Evolutionary conservation across 805 yeast genomes (phyloP).

Genomic region (Lipomyces yamadae): DNA sequence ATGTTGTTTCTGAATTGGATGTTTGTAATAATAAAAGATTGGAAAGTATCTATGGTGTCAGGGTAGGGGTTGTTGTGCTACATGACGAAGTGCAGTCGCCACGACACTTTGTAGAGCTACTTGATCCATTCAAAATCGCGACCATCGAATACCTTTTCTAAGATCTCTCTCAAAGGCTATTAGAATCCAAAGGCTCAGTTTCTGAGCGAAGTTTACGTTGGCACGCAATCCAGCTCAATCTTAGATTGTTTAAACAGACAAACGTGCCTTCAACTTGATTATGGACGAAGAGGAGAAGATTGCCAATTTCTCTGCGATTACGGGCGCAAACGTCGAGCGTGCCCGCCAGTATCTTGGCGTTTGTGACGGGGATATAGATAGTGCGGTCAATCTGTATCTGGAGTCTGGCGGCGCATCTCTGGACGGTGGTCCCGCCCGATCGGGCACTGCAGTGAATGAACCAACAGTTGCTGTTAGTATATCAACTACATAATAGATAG

Average conservation of each 20-base stretch:
- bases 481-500: conserved; percentile 3
- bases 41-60: neutral
- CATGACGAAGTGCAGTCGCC: neutral
- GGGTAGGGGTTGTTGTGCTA: neutral
- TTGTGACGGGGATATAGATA: conserved; percentile 75
- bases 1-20: neutral
- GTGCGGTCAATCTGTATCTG: conserved; percentile 81
- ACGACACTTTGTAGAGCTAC: neutral
- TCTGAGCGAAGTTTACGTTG: neutral
- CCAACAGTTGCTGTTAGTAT: conserved; percentile 4
- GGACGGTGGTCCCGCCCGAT: conserved; percentile 18
- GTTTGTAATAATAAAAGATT: no score
- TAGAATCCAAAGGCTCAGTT: neutral
- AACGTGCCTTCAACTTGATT: neutral
- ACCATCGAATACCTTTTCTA: neutral
- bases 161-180: neutral
- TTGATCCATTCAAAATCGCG: neutral
- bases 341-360: conserved; percentile 82
- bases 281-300: conserved; percentile 52
- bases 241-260: neutral
- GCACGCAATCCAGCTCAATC: neutral
- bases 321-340: conserved; percentile 68
- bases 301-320: conserved; percentile 80
- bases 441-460: conserved; percentile 5
- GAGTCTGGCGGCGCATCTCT: conserved; percentile 56